Base-by-base conservation (phyloP, 441 rosid species). In the Dalechampia spathulata region DNA sequence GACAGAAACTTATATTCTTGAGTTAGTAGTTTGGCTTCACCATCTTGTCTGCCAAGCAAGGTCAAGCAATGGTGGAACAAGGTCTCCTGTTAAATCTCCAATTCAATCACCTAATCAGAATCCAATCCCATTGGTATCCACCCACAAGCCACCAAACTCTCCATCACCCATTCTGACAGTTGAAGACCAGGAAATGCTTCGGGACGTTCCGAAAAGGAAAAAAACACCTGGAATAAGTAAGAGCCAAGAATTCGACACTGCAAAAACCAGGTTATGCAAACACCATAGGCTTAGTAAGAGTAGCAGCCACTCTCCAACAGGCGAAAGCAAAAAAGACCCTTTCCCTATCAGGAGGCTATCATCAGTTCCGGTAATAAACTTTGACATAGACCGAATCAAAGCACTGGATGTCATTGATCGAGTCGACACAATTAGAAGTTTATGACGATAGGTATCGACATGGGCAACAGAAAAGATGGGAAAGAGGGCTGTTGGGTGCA, bases 121-220 rank as follows among this genome's bases (percentile, higher is more conserved):
- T 61, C 62, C 68, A 0, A 76, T 80, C 54, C 84, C 70, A 25
- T 65, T 30, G 34, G n/a, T 78, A 56, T 55, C 80, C 3, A 56
- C 79, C 0, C 62, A 65, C 55, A 73, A 69, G 60, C 70, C 34
- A 8, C 8, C 73, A 17, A 70, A 61, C 55, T 49, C 82, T 4
- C 60, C 83, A 4, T 72, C 83, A 30, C 72, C 93, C 0, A 21
- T 69, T 37, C 70, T 91, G 26, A 81, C 95, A 0, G 57, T 76
- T 15, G 98, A 92, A 73, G 98, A 88, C 68, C 90, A 80, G 65
- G 95, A 79, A 74, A 92, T 92, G 98, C 95, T 92, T 25, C 81
- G 87, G 8, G 90, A 84, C 39, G 91, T 92, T 54, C 80, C 78
- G 67, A 88, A 83, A 78, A 78, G 90, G 73, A 91, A 79, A 53